Percentiles rank a stretch among this genome's conserved stretches.
Conservation (phyloP, 208 protist species). For the Trichomonas vaginalis region DNA sequence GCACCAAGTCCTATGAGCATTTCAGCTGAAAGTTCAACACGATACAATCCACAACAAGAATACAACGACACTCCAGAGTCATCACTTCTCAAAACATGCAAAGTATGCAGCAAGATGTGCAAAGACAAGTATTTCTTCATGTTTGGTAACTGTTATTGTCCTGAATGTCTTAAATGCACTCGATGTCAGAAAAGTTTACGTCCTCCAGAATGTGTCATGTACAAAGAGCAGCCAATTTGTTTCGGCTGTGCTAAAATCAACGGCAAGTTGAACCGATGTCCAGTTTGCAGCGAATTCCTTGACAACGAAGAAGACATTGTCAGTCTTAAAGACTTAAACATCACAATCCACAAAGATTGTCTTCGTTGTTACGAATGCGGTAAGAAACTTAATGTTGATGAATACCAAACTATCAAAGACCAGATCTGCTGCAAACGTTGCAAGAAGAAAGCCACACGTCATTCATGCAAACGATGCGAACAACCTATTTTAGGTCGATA, state of each 20-base stretch:
- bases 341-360: neutral
- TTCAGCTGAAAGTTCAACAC: neutral
- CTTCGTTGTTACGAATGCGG: neutral
- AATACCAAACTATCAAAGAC: neutral
- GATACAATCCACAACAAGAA: neutral
- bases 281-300: neutral
- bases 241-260: neutral
- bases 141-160: neutral
- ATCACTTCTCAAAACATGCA: neutral
- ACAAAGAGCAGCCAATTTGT: neutral
- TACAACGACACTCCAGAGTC: neutral
- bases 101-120: neutral
- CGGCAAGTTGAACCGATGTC: neutral
- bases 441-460: neutral
- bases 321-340: neutral
- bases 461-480: neutral
- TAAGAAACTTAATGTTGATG: neutral
- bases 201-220: neutral
- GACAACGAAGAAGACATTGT: neutral
- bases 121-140: neutral
- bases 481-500: neutral
- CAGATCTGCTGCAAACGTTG: neutral
- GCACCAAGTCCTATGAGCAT: neutral
- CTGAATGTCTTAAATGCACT: neutral
- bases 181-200: neutral